Evolutionary conservation across 1,139 yeast genomes (phyloP).

Genomic region (Yamadazyma conglobata): DNA sequence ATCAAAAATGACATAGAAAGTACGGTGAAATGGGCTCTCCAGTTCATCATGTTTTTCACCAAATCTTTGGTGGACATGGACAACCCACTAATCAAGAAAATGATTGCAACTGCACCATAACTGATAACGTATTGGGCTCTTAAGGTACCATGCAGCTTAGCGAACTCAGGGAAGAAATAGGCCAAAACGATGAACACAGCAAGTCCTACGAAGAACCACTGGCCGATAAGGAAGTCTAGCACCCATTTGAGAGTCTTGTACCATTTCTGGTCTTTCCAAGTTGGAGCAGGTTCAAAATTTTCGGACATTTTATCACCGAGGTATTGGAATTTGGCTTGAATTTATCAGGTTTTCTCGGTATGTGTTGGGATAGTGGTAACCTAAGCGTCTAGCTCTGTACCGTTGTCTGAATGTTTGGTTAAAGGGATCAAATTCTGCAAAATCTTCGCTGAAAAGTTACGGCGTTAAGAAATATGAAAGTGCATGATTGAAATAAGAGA

Average conservation of each 20-base stretch:
- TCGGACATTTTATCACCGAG: too few relatives aligned
- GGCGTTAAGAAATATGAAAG: too few relatives aligned
- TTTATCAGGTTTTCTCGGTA: too few relatives aligned
- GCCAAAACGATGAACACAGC: constrained; percentile 76
- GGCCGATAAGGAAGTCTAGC: constrained; percentile 28
- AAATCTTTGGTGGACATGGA: constrained; percentile 67
- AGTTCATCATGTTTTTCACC: constrained; percentile 57
- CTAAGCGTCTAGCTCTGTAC: too few relatives aligned
- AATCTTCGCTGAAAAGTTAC: too few relatives aligned
- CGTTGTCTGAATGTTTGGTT: too few relatives aligned
- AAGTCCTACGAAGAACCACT: constrained; percentile 73
- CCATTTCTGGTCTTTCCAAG: constrained; percentile 7
- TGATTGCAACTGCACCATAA: constrained; percentile 84
- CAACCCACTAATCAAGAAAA: constrained; percentile 76
- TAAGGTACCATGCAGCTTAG: constrained; percentile 77
- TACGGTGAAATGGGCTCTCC: constrained; percentile 81
- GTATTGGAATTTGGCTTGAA: too few relatives aligned
- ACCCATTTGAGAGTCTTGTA: constrained; percentile 13
- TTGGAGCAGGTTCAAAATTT: too few relatives aligned
- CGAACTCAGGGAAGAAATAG: constrained; percentile 75
- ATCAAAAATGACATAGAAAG: constrained; percentile 66
- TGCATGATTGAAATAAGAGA: too few relatives aligned
- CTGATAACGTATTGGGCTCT: constrained; percentile 72
- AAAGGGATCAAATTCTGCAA: too few relatives aligned
- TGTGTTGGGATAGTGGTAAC: too few relatives aligned